Conservation (phyloP, 192 early-diverging fungal genomes). For the Fimicolochytrium jonesii region DNA sequence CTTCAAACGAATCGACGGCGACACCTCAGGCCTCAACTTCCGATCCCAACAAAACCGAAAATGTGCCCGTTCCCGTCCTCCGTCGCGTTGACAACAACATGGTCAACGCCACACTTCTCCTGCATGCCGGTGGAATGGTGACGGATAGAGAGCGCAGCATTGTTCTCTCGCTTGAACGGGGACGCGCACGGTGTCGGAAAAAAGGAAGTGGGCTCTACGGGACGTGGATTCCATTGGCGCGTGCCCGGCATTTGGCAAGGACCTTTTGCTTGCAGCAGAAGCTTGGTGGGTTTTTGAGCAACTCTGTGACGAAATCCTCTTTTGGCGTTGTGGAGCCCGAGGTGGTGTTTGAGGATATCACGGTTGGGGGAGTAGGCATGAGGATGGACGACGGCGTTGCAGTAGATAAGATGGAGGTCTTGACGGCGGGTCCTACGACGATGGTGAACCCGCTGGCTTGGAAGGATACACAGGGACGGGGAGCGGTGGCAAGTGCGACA, state of each 20-base stretch:
- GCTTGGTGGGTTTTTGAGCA: slow-evolving; percentile 71
- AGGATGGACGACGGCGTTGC: neutral
- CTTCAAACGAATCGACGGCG: neutral
- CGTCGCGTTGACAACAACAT: slow-evolving; percentile 78
- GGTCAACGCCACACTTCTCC: slow-evolving; percentile 79
- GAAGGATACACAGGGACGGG: too few relatives aligned
- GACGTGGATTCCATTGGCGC: slow-evolving; percentile 88
- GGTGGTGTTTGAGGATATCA: neutral
- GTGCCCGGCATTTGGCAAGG: slow-evolving; percentile 77
- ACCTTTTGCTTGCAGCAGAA: slow-evolving; percentile 75
- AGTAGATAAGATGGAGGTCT: slow-evolving; percentile 1
- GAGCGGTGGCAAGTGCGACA: neutral
- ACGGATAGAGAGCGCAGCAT: slow-evolving; percentile 81
- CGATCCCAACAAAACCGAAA: neutral
- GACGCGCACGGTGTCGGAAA: slow-evolving; percentile 68
- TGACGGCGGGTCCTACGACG: slow-evolving; percentile 16
- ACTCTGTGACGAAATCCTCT: slow-evolving; percentile 46
- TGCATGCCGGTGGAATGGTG: slow-evolving; percentile 82
- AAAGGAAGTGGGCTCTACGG: slow-evolving; percentile 69
- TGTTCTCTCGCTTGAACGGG: slow-evolving; percentile 79
- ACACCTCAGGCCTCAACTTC: neutral
- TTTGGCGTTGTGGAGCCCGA: slow-evolving; percentile 35
- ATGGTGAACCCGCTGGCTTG: too few relatives aligned
- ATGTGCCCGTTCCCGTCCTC: slow-evolving; percentile 45
- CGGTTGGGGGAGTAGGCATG: slow-evolving; percentile 1